Conservation (phyloP, 495 filamentous ascomycete species). For the Podospora conica region DNA sequence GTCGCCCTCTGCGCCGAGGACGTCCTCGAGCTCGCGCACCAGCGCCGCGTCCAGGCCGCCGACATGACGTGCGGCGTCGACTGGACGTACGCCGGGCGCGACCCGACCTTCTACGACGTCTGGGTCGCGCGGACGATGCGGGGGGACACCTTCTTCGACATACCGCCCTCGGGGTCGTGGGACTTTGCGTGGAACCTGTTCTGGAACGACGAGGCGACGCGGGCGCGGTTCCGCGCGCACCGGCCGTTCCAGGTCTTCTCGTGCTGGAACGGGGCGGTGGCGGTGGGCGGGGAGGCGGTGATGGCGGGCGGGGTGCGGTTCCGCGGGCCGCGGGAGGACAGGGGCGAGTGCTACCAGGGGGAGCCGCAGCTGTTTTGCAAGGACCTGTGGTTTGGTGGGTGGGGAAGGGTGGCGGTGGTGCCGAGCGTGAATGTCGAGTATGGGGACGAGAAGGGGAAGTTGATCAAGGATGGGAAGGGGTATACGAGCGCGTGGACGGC, state of each 20-base stretch:
- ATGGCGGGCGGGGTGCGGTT: slow-evolving; percentile 33
- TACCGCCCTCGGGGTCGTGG: slow-evolving; percentile 43
- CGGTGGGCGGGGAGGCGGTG: slow-evolving; percentile 23
- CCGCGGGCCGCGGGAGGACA: slow-evolving; percentile 19
- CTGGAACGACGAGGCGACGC: slow-evolving; percentile 32
- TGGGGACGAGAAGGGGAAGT: slow-evolving; percentile 28
- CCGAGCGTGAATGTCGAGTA: slow-evolving; percentile 46
- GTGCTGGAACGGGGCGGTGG: slow-evolving; percentile 48
- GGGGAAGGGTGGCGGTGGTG: slow-evolving; percentile 44
- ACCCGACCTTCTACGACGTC: slow-evolving; percentile 47
- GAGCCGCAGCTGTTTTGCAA: slow-evolving; percentile 48
- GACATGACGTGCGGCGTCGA: slow-evolving; percentile 52
- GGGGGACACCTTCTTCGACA: slow-evolving; percentile 47
- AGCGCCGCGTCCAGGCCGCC: slow-evolving; percentile 36
- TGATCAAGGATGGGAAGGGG: slow-evolving; percentile 39
- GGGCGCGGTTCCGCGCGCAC: slow-evolving; percentile 19
- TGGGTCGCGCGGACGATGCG: slow-evolving; percentile 45
- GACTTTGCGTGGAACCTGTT: slow-evolving; percentile 41
- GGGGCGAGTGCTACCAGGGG: slow-evolving; percentile 42
- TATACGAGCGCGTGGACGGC: slow-evolving; percentile 21
- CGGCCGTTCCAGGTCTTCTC: slow-evolving; percentile 49
- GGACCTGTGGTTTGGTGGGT: slow-evolving; percentile 42
- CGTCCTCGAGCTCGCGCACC: slow-evolving; percentile 47
- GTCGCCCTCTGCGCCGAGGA: slow-evolving; percentile 45
- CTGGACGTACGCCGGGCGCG: slow-evolving; percentile 37